Evolutionary conservation across 352 stramenopile species (phyloP).

Genomic region (Paralagenidium karlingii): DNA sequence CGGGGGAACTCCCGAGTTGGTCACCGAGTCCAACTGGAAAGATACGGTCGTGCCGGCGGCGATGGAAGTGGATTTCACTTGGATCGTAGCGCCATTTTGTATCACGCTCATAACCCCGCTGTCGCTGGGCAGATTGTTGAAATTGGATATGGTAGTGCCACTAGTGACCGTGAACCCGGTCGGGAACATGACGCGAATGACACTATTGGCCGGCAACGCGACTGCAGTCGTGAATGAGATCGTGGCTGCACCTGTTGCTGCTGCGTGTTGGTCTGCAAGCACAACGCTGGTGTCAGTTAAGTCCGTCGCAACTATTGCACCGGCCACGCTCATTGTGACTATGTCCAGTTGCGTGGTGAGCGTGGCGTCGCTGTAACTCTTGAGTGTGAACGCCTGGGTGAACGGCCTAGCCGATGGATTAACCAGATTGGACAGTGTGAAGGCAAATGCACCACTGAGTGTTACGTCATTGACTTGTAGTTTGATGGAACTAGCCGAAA

Average conservation of each 20-base stretch:
- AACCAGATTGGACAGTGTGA: conserved; percentile 13
- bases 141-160: conserved; percentile 8
- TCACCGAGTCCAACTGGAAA: conserved; percentile 30
- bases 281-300: conserved; percentile 7
- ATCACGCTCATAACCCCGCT: conserved; percentile 17
- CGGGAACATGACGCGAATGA: conserved; percentile 23
- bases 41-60: conserved; percentile 11
- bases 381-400: conserved; percentile 12
- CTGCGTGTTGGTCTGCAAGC: conserved; percentile 16
- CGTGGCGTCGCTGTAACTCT: conserved; percentile 4
- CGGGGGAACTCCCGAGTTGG: conserved; percentile 29
- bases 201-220: conserved; percentile 13
- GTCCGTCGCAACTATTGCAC: conserved; percentile 6
- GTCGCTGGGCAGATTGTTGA: conserved; percentile 9
- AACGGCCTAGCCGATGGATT: conserved; percentile 14
- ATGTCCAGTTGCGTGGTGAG: conserved; percentile 4
- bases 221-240: conserved; percentile 27
- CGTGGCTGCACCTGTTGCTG: conserved; percentile 9
- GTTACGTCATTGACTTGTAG: conserved; percentile 6
- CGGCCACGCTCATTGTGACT: too few species aligned
- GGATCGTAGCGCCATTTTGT: too few species aligned
- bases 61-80: conserved; percentile 12
- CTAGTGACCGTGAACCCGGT: conserved; percentile 15
- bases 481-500: conserved; percentile 10
- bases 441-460: conserved; percentile 14